These are phyloP conservation scores for Apiospora rasikravindrae DNA, from an alignment of 2,329 filamentous ascomycete species.

Conservation along the genomic window DNA sequence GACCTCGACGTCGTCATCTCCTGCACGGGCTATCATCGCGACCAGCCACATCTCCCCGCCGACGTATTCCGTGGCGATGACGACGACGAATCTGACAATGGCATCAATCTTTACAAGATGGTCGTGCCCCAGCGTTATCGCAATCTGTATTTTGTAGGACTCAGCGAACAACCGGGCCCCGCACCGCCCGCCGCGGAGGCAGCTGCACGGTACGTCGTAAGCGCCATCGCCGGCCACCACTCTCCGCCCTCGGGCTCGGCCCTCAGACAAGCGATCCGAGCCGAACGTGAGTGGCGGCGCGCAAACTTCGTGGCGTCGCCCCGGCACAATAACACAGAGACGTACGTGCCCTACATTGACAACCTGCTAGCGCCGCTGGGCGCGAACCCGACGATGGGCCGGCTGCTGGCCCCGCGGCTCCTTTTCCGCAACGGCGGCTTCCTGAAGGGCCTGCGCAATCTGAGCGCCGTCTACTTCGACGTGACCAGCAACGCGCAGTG, in stretches of 20 bases:
- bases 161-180: slow-evolving; percentile 32
- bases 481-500: slow-evolving; percentile 43
- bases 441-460: slow-evolving; percentile 32
- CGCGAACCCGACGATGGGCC: slow-evolving; percentile 37
- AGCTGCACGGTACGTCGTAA: slow-evolving; percentile 41
- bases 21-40: slow-evolving; percentile 23
- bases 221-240: slow-evolving; percentile 34
- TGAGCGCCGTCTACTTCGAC: slow-evolving; percentile 43
- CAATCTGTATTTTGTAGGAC: slow-evolving; percentile 42
- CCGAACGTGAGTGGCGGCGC: slow-evolving; percentile 34
- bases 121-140: slow-evolving; percentile 33
- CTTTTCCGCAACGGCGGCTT: slow-evolving; percentile 27
- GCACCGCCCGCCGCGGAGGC: slow-evolving; percentile 40
- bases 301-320: slow-evolving; percentile 38
- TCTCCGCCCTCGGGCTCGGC: slow-evolving; percentile 34
- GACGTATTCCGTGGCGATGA: slow-evolving; percentile 30
- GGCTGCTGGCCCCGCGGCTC: slow-evolving; percentile 35
- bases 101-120: slow-evolving; percentile 36
- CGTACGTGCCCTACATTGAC: slow-evolving; percentile 40
- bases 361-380: slow-evolving; percentile 39
- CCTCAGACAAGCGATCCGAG: slow-evolving; percentile 33
- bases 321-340: slow-evolving; percentile 37
- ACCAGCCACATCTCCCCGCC: slow-evolving; percentile 33
- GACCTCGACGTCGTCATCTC: slow-evolving; percentile 27
- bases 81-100: slow-evolving; percentile 30